phyloP scores from a whole-genome alignment of 2,329 filamentous ascomycete species.

The Aspergillus ochraceus region DNA sequence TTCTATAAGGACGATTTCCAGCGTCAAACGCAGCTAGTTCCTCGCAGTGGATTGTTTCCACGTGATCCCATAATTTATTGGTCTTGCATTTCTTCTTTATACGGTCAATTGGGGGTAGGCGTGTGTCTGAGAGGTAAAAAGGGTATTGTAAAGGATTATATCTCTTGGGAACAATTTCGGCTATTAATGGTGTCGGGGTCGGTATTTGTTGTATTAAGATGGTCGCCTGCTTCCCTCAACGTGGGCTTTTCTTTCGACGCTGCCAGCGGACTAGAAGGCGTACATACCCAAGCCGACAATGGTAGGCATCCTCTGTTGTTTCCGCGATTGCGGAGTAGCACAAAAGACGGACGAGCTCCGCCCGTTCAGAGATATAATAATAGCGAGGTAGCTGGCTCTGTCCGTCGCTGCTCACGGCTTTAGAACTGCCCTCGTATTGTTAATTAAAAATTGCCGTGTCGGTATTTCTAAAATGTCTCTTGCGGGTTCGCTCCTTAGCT shows the following conservation, averaged over 20 bases:
- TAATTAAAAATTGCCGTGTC: slow-evolving; percentile 23
- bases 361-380: slow-evolving; percentile 15
- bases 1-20: slow-evolving; percentile 4
- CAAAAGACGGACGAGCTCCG: slow-evolving; percentile 10
- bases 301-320: slow-evolving; percentile 7
- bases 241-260: slow-evolving; percentile 10
- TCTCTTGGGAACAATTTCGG: slow-evolving; percentile 2
- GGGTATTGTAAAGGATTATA: slow-evolving; percentile 14
- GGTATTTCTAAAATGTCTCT: slow-evolving; percentile 21
- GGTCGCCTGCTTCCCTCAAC: slow-evolving; percentile 4
- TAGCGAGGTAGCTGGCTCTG: neutral
- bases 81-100: slow-evolving; percentile 13
- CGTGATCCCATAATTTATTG: slow-evolving; percentile 21
- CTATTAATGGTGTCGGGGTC: neutral
- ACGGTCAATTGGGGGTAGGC: slow-evolving; percentile 5
- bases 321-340: slow-evolving; percentile 5
- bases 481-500: slow-evolving; percentile 14
- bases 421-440: neutral
- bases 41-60: slow-evolving; percentile 15
- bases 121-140: slow-evolving; percentile 13
- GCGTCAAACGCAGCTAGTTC: slow-evolving; percentile 15
- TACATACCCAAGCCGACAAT: slow-evolving; percentile 4
- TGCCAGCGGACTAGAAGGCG: slow-evolving; percentile 14
- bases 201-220: neutral
- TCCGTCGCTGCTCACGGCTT: too few species aligned